Conservation (phyloP, 257 asterid genomes). For the Solanum neorickii region DNA sequence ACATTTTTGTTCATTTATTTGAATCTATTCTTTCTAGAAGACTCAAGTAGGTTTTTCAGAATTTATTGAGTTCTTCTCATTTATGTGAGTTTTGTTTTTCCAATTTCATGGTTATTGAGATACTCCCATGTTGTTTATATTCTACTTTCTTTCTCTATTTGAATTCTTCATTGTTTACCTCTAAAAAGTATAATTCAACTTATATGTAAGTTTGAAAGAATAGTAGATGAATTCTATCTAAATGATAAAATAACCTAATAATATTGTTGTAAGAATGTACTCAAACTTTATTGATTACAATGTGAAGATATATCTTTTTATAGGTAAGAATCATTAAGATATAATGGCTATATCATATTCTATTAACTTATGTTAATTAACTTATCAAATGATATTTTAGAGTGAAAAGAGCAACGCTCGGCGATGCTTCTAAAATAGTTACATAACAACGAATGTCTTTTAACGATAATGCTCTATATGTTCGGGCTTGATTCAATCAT, state of each 20-base stretch:
- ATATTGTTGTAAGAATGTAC: not conserved
- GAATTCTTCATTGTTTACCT: not conserved
- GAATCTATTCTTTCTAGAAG: not conserved
- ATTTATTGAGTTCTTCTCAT: not conserved
- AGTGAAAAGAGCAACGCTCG: not conserved
- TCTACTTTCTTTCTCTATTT: not conserved
- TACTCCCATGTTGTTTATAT: not conserved
- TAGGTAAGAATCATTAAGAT: not conserved
- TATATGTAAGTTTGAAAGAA: not conserved
- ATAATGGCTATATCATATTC: not conserved
- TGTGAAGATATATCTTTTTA: not conserved
- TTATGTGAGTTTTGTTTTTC: not conserved
- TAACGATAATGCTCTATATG: not conserved
- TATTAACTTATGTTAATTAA: not conserved
- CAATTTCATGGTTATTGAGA: not conserved
- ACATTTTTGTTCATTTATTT: not conserved
- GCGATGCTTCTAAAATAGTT: not conserved
- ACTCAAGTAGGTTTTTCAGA: not conserved
- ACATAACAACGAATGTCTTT: not conserved
- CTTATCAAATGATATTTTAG: too few species aligned
- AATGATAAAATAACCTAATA: not conserved
- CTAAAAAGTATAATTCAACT: not conserved
- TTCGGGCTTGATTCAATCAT: not conserved
- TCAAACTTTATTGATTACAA: not conserved
- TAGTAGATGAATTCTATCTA: not conserved